phyloP scores from a whole-genome alignment of 352 stramenopile genomes.

The Globisporangium alternatum region DNA sequence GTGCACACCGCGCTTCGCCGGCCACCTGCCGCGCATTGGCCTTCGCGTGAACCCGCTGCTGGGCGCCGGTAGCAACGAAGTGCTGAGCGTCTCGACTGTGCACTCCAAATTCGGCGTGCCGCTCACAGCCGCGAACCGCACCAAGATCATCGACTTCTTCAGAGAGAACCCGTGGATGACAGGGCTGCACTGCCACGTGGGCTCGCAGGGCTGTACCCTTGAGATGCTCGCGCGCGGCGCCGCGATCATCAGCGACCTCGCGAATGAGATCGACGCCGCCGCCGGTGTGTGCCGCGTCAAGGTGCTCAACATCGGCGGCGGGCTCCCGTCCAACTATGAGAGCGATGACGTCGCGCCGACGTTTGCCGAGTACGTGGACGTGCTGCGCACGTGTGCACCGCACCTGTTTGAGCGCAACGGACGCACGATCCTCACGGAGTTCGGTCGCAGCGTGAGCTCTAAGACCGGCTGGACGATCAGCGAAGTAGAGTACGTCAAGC shows the following conservation, averaged over 20 bases:
- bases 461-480: slow-evolving; percentile 88
- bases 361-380: slow-evolving; percentile 83
- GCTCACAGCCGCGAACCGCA: slow-evolving; percentile 51
- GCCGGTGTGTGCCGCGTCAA: slow-evolving; percentile 70
- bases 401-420: slow-evolving; percentile 79
- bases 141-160: slow-evolving; percentile 69
- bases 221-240: slow-evolving; percentile 85
- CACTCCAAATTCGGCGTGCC: slow-evolving; percentile 93
- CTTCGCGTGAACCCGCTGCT: slow-evolving; percentile 92
- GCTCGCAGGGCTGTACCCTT: slow-evolving; percentile 78
- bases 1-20: slow-evolving; percentile 52
- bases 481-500: slow-evolving; percentile 90
- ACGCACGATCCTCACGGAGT: slow-evolving; percentile 90
- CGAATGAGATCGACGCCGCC: slow-evolving; percentile 77
- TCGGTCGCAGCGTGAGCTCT: slow-evolving; percentile 80
- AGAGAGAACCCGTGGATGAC: slow-evolving; percentile 86
- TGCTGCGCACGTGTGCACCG: slow-evolving; percentile 61
- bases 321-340: slow-evolving; percentile 88
- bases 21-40: slow-evolving; percentile 76
- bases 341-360: slow-evolving; percentile 60
- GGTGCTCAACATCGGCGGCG: slow-evolving; percentile 90
- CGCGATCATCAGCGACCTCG: slow-evolving; percentile 67
- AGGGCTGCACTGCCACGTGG: slow-evolving; percentile 86
- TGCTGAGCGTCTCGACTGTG: slow-evolving; percentile 83
- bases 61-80: slow-evolving; percentile 81